Evolutionary conservation across 176 grass and related monocot genomes (phyloP).

Genomic region (Calamus simplicifolius): DNA sequence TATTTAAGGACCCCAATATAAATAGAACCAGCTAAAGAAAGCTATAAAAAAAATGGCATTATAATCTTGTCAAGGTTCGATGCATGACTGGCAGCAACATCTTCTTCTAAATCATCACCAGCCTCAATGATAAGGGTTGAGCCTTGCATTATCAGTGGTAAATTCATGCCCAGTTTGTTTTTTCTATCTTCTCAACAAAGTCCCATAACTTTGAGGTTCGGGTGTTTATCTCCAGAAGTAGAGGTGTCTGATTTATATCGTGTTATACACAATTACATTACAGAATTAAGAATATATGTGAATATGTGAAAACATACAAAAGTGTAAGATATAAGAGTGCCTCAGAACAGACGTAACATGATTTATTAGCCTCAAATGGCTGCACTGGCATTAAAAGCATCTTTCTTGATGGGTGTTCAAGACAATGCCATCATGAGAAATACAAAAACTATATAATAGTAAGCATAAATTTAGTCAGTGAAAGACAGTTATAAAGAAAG

Average conservation of each 20-base stretch:
- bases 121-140: constrained; percentile 69
- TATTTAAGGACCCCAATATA: background rate
- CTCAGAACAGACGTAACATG: constrained; percentile 99
- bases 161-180: constrained; percentile 88
- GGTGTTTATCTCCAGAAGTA: constrained; percentile 82
- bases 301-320: too few relatives aligned
- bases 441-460: too few relatives aligned
- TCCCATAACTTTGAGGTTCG: constrained; percentile 67
- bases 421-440: constrained; percentile 85
- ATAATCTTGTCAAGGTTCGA: constrained; percentile 86
- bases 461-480: too few relatives aligned
- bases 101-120: constrained; percentile 83
- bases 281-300: too few relatives aligned
- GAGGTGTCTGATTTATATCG: constrained; percentile 50
- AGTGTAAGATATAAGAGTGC: constrained; percentile 16
- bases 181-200: constrained; percentile 85
- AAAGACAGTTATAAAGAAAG: too few relatives aligned
- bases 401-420: constrained; percentile 88
- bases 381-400: constrained; percentile 92
- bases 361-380: constrained; percentile 84
- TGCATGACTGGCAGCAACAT: constrained; percentile 57
- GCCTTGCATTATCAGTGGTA: constrained; percentile 85
- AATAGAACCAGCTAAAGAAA: constrained; percentile 3
- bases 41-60: background rate
- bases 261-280: too few relatives aligned